phyloP scores from a whole-genome alignment of 1,139 yeast genomes.

The Pichia sp. region DNA sequence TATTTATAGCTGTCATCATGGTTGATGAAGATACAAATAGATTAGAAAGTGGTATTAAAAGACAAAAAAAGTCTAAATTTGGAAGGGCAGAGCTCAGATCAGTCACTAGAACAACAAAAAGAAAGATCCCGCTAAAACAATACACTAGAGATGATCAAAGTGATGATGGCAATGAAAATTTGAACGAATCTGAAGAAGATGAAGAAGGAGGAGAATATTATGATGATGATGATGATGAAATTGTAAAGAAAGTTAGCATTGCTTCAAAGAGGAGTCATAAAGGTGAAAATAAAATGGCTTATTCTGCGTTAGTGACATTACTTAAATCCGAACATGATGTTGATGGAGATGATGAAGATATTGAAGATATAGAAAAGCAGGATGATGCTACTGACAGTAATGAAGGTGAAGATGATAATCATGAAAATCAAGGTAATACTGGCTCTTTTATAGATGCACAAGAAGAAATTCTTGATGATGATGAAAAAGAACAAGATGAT shows the following conservation, averaged over 20 bases:
- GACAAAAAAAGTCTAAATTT: slow-evolving; percentile 32
- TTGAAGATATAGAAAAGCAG: slow-evolving; percentile 30
- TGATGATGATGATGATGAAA: slow-evolving; percentile 18
- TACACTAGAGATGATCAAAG: slow-evolving; percentile 22
- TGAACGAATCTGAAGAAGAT: slow-evolving; percentile 15
- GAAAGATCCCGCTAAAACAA: slow-evolving; percentile 6
- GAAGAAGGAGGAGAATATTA: slow-evolving; percentile 16
- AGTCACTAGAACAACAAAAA: slow-evolving; percentile 43
- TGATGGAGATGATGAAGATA: slow-evolving; percentile 29
- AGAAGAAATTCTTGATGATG: slow-evolving; percentile 29
- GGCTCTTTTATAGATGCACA: too few species aligned
- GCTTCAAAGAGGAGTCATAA: slow-evolving; percentile 22
- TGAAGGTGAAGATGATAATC: slow-evolving; percentile 36
- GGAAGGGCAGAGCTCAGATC: slow-evolving; percentile 58
- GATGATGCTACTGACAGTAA: too few species aligned
- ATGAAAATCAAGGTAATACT: too few species aligned
- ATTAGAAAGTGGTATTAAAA: slow-evolving; percentile 11
- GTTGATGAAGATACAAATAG: slow-evolving; percentile 14
- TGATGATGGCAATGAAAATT: slow-evolving; percentile 17
- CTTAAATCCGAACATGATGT: slow-evolving; percentile 47
- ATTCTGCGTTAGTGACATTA: slow-evolving; percentile 69
- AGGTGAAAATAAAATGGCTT: slow-evolving; percentile 44
- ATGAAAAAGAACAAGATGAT: slow-evolving; percentile 31
- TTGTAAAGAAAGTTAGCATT: slow-evolving; percentile 6
- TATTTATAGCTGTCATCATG: too few species aligned